These are phyloP conservation scores for Beauveria bassiana DNA, from an alignment of 2,329 filamentous ascomycete species.

Conservation along the genomic window DNA sequence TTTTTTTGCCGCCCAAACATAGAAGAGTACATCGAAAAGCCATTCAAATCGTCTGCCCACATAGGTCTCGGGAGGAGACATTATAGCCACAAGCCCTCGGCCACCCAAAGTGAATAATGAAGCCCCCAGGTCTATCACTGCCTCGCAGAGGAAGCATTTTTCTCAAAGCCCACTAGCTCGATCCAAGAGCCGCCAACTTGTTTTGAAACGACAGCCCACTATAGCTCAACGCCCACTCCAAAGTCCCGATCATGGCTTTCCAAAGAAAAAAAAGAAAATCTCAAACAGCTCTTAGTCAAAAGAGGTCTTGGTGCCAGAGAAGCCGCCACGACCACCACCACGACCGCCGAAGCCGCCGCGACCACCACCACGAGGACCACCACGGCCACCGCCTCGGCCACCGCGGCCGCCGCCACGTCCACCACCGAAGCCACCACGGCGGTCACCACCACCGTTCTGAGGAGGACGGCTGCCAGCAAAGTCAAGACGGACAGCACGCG, in stretches of 20 bases:
- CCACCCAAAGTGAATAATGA: slow-evolving; percentile 26
- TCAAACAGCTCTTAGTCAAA: slow-evolving; percentile 42
- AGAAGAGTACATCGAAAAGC: slow-evolving; percentile 17
- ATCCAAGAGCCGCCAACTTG: slow-evolving; percentile 26
- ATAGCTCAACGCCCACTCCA: slow-evolving; percentile 38
- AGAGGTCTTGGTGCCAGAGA: slow-evolving; percentile 69
- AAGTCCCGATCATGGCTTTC: slow-evolving; percentile 38
- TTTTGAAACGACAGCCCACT: slow-evolving; percentile 51
- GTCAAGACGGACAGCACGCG: slow-evolving; percentile 75
- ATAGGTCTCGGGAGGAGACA: slow-evolving; percentile 20
- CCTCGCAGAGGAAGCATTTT: slow-evolving; percentile 30
- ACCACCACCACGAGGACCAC: slow-evolving; percentile 43
- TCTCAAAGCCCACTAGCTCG: slow-evolving; percentile 46
- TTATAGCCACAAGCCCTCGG: slow-evolving; percentile 32
- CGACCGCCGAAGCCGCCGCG: slow-evolving; percentile 46
- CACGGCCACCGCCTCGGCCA: slow-evolving; percentile 40
- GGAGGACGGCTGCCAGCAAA: slow-evolving; percentile 62
- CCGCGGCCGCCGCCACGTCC: slow-evolving; percentile 44
- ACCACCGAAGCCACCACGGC: slow-evolving; percentile 43
- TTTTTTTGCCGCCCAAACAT: slow-evolving; percentile 4
- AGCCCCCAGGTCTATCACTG: slow-evolving; percentile 50
- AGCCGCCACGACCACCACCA: slow-evolving; percentile 37
- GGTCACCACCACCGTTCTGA: slow-evolving; percentile 44
- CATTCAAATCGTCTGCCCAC: slow-evolving; percentile 14
- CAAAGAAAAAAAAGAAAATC: slow-evolving; percentile 17